Conservation (phyloP, 1,284 basidiomycete species). For the Ustilago trichophora region DNA sequence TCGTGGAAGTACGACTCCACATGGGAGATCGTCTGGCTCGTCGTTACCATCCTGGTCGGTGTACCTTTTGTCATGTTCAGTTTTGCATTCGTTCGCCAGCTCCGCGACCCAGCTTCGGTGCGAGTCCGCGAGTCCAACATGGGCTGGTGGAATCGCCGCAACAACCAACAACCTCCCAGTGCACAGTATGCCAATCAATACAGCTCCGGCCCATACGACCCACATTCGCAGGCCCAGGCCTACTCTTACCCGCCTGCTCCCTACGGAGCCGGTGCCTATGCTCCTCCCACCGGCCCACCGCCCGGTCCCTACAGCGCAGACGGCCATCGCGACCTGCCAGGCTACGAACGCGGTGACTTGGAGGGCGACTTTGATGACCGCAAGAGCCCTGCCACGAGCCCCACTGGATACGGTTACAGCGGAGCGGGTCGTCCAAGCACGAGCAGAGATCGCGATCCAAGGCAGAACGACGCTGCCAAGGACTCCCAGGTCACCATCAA, state of each 20-base stretch:
- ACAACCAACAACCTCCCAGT: slow-evolving; percentile 32
- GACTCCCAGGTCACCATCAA: slow-evolving; percentile 38
- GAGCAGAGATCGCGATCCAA: slow-evolving; percentile 27
- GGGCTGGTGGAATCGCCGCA: slow-evolving; percentile 31
- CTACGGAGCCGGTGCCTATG: slow-evolving; percentile 27
- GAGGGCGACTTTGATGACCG: slow-evolving; percentile 41
- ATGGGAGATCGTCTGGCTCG: slow-evolving; percentile 54
- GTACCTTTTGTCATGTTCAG: slow-evolving; percentile 52
- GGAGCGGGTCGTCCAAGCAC: slow-evolving; percentile 23
- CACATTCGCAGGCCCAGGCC: slow-evolving; percentile 33
- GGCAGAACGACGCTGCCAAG: slow-evolving; percentile 37
- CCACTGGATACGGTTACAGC: slow-evolving; percentile 19
- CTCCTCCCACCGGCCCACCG: slow-evolving; percentile 28
- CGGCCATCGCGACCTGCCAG: slow-evolving; percentile 33
- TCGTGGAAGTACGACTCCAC: slow-evolving; percentile 43
- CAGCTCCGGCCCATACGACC: slow-evolving; percentile 35
- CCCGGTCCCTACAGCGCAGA: slow-evolving; percentile 10
- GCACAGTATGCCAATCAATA: slow-evolving; percentile 24
- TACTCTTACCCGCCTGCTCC: slow-evolving; percentile 44
- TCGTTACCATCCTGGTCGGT: slow-evolving; percentile 48
- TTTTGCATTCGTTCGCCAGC: slow-evolving; percentile 55
- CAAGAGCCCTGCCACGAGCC: slow-evolving; percentile 34
- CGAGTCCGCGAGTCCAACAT: slow-evolving; percentile 24
- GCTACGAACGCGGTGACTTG: slow-evolving; percentile 33
- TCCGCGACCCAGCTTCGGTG: slow-evolving; percentile 46